These are phyloP conservation scores for Durio zibethinus DNA, from an alignment of 345 rosid genomes.

Conservation along the genomic window DNA sequence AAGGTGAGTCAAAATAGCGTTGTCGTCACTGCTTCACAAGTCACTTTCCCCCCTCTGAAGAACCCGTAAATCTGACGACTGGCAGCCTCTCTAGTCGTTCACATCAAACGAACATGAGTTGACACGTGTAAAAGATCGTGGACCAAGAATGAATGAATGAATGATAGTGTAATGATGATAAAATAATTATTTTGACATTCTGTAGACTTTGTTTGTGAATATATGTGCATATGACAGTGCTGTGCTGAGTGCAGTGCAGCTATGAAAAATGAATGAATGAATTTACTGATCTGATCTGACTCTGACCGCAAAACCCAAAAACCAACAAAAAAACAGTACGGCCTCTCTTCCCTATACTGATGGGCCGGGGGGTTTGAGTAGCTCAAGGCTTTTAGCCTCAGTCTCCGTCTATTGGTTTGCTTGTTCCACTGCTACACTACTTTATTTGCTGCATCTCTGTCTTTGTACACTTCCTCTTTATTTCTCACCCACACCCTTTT, in stretches of 20 bases:
- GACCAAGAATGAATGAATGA: slow-evolving; percentile 31
- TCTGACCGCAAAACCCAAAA: neutral
- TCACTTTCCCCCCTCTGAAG: neutral
- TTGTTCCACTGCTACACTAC: slow-evolving; percentile 8
- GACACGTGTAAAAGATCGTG: slow-evolving; percentile 31
- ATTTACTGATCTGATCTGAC: slow-evolving; percentile 2
- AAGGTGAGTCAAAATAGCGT: slow-evolving; percentile 12
- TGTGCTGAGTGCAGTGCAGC: slow-evolving; percentile 14
- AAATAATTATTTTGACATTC: slow-evolving; percentile 48
- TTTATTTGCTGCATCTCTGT: neutral
- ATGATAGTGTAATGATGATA: slow-evolving; percentile 56
- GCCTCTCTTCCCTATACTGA: slow-evolving; percentile 16
- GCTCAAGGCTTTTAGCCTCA: slow-evolving; percentile 23
- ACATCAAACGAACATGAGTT: slow-evolving; percentile 8
- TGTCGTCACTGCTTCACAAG: neutral
- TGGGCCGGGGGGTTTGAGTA: slow-evolving; percentile 12
- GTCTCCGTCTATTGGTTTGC: slow-evolving; percentile 19
- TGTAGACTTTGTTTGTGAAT: slow-evolving; percentile 9
- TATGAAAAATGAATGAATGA: slow-evolving; percentile 4
- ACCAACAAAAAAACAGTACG: slow-evolving; percentile 1
- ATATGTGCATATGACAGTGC: neutral
- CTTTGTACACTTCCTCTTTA: slow-evolving; percentile 1
- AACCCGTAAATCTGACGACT: slow-evolving; percentile 34
- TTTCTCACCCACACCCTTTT: neutral
- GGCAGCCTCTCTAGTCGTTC: slow-evolving; percentile 13